Base-by-base conservation (phyloP, 2,329 filamentous ascomycete genomes). In the Hypomyces rosellus region DNA sequence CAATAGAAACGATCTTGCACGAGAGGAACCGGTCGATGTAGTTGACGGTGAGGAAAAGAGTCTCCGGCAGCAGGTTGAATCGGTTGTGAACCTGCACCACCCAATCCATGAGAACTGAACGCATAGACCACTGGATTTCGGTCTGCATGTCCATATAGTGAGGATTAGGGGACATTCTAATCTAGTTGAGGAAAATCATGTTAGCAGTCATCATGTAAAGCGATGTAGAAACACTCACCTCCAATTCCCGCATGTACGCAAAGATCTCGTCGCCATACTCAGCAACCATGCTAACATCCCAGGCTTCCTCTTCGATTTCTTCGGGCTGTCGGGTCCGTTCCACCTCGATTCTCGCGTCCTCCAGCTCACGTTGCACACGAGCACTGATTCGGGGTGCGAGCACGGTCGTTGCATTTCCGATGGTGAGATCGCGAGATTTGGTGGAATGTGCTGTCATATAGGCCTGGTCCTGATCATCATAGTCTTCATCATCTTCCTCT, bases 71-170 rank as follows among this genome's bases (percentile, higher is more conserved):
- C 25, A 99, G 80, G 34, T 80, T 82, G 72, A 99, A 99, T 34
- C 93, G 88, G 60, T 85, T 82, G 67, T 99, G 93, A 30, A 99
- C 93, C 68, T 99, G 91, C 43, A 97, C 87, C 40, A 99, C 78
- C 93, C 93, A 99, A 69, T 97, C 93, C 84, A 99, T 95, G 49
- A 99, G 77, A 18, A 97, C 89, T 5, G 90, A 86, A 43, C 93
- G 89, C 93, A 97, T 99, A 3, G 91, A 96, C 93, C 93, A 99
- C 65, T 96, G 89, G 51, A 99, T 95, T 69, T 97, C 92, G n/a
- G 86, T 85, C 68, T 99, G 93, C 58, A 87, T 84, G 55, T 96
- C 89, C 92, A 99, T 99, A 75, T 99, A 99, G 66, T 93, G 82
- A 3, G 89, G 78, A 62, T 93, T 91, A 1, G 93, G 93, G 38